Percentiles rank a stretch among this genome's conserved stretches.
phyloP scores from a whole-genome alignment of 345 rosid genomes.

The Clausena lansium region DNA sequence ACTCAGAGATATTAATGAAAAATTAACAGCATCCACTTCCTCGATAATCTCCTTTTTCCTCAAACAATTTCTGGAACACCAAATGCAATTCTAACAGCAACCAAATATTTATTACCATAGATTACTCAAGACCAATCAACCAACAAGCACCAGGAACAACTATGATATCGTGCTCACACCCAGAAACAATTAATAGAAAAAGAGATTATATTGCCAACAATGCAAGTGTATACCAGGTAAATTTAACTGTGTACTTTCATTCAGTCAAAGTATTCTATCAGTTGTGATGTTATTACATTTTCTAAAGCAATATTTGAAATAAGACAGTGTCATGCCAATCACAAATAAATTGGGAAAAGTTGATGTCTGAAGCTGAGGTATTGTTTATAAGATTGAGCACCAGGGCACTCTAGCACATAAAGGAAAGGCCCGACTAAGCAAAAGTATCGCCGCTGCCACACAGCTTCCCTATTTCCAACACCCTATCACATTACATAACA shows the following conservation, averaged over 20 bases:
- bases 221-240: background rate
- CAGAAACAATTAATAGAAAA: background rate
- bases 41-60: background rate
- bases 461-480: slow-evolving; percentile 82
- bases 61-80: background rate
- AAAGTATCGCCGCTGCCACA: slow-evolving; percentile 81
- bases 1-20: background rate
- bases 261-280: background rate
- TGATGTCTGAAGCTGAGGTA: slow-evolving; percentile 67
- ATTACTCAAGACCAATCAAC: background rate
- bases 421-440: slow-evolving; percentile 92
- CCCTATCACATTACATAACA: slow-evolving; percentile 53
- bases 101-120: background rate
- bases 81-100: background rate
- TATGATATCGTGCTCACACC: background rate
- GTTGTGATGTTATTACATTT: background rate
- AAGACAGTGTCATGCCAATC: background rate
- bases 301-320: background rate
- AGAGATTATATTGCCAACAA: background rate
- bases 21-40: background rate
- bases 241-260: background rate
- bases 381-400: slow-evolving; percentile 76
- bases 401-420: slow-evolving; percentile 72
- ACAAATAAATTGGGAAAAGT: slow-evolving; percentile 24
- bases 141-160: background rate